Percentiles rank a stretch among this genome's conserved stretches.
phyloP scores from a whole-genome alignment of 2,329 filamentous ascomycete genomes.

The Simplicillium sp. region DNA sequence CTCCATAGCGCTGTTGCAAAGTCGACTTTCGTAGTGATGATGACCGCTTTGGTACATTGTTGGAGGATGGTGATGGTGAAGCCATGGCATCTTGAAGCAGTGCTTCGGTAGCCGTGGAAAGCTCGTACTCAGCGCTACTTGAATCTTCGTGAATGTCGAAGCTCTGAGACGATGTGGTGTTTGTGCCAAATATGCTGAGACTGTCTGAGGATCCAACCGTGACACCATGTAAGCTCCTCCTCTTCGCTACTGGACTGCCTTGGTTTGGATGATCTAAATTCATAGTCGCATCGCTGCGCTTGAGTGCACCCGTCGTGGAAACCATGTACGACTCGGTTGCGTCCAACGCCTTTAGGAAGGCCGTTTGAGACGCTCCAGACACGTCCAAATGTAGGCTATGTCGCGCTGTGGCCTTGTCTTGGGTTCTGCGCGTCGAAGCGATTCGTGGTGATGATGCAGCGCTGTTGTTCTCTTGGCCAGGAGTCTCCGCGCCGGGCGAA shows the following conservation, averaged over 20 bases:
- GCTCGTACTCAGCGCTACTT: slow-evolving; percentile 38
- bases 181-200: slow-evolving; percentile 69
- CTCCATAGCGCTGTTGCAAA: slow-evolving; percentile 70
- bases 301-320: slow-evolving; percentile 64
- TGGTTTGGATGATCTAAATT: slow-evolving; percentile 69
- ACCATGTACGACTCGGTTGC: slow-evolving; percentile 22
- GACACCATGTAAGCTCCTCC: slow-evolving; percentile 75
- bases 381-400: slow-evolving; percentile 50
- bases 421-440: slow-evolving; percentile 30
- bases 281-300: slow-evolving; percentile 86
- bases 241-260: slow-evolving; percentile 82
- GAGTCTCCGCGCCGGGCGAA: slow-evolving; percentile 5
- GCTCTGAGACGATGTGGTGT: slow-evolving; percentile 27
- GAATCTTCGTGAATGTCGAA: slow-evolving; percentile 45
- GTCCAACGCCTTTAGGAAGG: slow-evolving; percentile 42
- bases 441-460: slow-evolving; percentile 16
- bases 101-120: slow-evolving; percentile 24
- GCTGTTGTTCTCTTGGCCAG: slow-evolving; percentile 32
- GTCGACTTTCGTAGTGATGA: slow-evolving; percentile 80
- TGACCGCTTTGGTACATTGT: slow-evolving; percentile 53
- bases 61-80: slow-evolving; percentile 37
- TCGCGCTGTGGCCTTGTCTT: slow-evolving; percentile 36
- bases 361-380: slow-evolving; percentile 40
- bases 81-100: slow-evolving; percentile 28
- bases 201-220: slow-evolving; percentile 46